Conservation (phyloP, 2,329 filamentous ascomycete genomes). For the Penicillium corylophilum region DNA sequence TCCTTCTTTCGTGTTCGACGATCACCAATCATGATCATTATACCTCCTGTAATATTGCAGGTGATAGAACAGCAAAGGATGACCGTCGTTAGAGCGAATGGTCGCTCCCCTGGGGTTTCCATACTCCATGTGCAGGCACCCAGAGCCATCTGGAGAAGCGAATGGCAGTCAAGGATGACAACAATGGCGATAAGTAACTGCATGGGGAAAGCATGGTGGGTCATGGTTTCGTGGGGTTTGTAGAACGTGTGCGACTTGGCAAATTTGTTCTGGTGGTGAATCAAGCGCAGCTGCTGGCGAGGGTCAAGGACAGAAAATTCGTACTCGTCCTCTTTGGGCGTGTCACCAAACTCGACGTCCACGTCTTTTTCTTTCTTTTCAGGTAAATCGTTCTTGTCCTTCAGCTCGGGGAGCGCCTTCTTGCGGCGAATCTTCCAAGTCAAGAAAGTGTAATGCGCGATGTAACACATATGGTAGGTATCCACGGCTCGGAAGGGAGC, state of each 20-base stretch:
- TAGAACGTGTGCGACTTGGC: constrained; percentile 84
- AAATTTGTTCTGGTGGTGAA: constrained; percentile 77
- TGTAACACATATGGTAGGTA: constrained; percentile 84
- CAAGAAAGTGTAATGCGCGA: constrained; percentile 68
- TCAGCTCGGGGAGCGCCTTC: constrained; percentile 60
- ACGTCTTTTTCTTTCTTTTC: constrained; percentile 42
- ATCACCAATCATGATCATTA: constrained; percentile 75
- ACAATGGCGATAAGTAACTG: constrained; percentile 73
- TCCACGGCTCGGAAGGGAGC: constrained; percentile 75
- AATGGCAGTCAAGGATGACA: constrained; percentile 76
- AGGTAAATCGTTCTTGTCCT: constrained; percentile 69
- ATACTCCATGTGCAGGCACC: constrained; percentile 79
- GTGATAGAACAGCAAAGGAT: constrained; percentile 78
- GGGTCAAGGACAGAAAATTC: constrained; percentile 64
- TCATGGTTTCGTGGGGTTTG: constrained; percentile 81
- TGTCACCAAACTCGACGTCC: constrained; percentile 47
- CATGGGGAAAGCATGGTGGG: constrained; percentile 76
- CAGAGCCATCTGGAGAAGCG: constrained; percentile 74
- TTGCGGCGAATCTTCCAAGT: constrained; percentile 67
- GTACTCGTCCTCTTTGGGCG: constrained; percentile 47
- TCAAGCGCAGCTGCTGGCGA: constrained; percentile 66
- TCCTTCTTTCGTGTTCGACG: constrained; percentile 80
- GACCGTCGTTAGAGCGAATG: constrained; percentile 71
- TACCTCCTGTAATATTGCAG: constrained; percentile 72
- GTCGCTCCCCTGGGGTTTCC: constrained; percentile 62